phyloP scores from a whole-genome alignment of 2,329 filamentous ascomycete genomes.

The Penicillium rolfsii region DNA sequence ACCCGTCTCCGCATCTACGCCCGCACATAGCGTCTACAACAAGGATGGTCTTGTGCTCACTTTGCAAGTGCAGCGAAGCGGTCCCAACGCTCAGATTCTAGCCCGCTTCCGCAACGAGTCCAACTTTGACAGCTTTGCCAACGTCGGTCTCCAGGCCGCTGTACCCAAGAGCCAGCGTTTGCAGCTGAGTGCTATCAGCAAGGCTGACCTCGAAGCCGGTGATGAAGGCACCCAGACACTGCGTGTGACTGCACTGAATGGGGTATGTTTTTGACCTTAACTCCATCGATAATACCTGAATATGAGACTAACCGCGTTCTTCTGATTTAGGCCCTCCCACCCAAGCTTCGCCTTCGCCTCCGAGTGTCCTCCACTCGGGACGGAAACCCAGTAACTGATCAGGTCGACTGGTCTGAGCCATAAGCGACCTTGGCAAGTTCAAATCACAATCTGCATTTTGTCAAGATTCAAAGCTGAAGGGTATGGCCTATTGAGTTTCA shows the following conservation, averaged over 20 bases:
- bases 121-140: slow-evolving; percentile 66
- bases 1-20: slow-evolving; percentile 49
- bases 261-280: slow-evolving; percentile 67
- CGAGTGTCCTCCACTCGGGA: slow-evolving; percentile 80
- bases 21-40: slow-evolving; percentile 74
- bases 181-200: slow-evolving; percentile 87
- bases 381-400: slow-evolving; percentile 75
- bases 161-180: slow-evolving; percentile 96
- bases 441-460: not conserved
- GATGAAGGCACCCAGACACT: slow-evolving; percentile 88
- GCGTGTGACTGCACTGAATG: slow-evolving; percentile 81
- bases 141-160: slow-evolving; percentile 86
- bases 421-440: slow-evolving; percentile 16
- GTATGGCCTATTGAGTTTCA: slow-evolving; percentile 15
- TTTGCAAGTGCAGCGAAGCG: slow-evolving; percentile 79
- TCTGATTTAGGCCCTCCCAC: slow-evolving; percentile 64
- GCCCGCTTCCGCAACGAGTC: slow-evolving; percentile 82
- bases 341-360: slow-evolving; percentile 76
- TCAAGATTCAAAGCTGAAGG: slow-evolving; percentile 12
- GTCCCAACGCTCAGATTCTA: slow-evolving; percentile 70
- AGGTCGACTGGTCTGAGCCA: slow-evolving; percentile 95
- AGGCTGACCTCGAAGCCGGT: slow-evolving; percentile 72
- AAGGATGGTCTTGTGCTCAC: slow-evolving; percentile 82
- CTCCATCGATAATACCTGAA: not conserved
- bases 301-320: slow-evolving; percentile 32